Evolutionary conservation across 116 monocot species (phyloP), one percentile per base, ranked within the genome.

Genomic region (Phalaenopsis hybrid): DNA sequence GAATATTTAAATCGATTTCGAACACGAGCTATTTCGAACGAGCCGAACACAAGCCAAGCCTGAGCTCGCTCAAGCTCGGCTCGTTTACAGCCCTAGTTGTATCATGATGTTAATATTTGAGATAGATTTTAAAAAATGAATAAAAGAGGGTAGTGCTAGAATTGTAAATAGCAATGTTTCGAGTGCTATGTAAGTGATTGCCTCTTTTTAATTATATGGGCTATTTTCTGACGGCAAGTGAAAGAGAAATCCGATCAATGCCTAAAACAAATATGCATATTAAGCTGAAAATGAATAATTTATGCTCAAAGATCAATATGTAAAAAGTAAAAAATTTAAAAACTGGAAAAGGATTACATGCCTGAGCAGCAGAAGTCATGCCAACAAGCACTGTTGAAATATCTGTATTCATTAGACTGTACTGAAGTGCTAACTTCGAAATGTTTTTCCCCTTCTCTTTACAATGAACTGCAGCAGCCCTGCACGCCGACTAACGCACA

Each of bases 331-430:
- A 41, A 28, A 31, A 31, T 31, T 34, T 17, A 73, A 11, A 73
- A 13, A 4, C 15, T 55, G 55, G 17, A 78, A 0, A 41, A 48
- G 5, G 45, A 70, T 4, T 57, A n/a, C 18, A 79, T 25, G 94
- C 96, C 94, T 97, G 96, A 67, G 78, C 58, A 73, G 88, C 84
- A 79, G 94, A 94, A 81, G 88, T 94, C 96, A 97, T 94, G 80
- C 96, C 96, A 43, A 97, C 96, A 81, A 97, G 91, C 77, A 97
- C 88, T 21, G 91, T 84, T 44, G 94, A 85, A 48, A 97, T 86
- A 25, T 91, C 96, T 73, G 89, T 90, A 76, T 92, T 92, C 74
- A 72, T 79, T 83, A 97, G 84, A 85, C 96, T 92, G 77, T 97
- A 97, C 81, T 97, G 94, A 48, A 96, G 78, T 70, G 96, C 89